Conservation (phyloP, 805 yeast species). For the Lipomyces yamadae region DNA sequence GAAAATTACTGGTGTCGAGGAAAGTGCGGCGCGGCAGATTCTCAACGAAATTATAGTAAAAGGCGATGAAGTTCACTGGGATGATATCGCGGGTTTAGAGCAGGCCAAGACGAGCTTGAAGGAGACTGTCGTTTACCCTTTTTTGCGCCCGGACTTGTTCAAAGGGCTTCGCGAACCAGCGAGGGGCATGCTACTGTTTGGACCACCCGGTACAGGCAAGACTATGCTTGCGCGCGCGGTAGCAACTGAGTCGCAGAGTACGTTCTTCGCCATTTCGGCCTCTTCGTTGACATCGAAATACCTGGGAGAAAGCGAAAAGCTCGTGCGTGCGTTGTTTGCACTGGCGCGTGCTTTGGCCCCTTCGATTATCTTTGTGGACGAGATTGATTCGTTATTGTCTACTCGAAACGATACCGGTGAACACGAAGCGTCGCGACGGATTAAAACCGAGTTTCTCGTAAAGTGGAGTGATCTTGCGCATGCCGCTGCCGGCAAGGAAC, state of each 20-base stretch:
- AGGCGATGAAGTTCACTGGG: slow-evolving; percentile 94
- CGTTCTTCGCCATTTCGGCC: slow-evolving; percentile 89
- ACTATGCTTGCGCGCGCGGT: slow-evolving; percentile 97
- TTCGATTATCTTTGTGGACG: slow-evolving; percentile 92
- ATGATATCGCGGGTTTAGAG: slow-evolving; percentile 90
- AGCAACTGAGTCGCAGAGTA: slow-evolving; percentile 91
- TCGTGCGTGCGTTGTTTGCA: slow-evolving; percentile 84
- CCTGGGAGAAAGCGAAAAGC: slow-evolving; percentile 90
- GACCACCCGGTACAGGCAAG: slow-evolving; percentile 99
- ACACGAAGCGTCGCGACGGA: slow-evolving; percentile 85
- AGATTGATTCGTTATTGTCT: slow-evolving; percentile 87
- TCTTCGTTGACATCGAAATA: slow-evolving; percentile 82
- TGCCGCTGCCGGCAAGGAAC: slow-evolving; percentile 77
- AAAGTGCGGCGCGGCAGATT: slow-evolving; percentile 77
- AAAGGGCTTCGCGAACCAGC: slow-evolving; percentile 92
- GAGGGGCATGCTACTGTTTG: slow-evolving; percentile 92
- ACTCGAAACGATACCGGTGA: slow-evolving; percentile 77
- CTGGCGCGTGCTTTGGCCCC: slow-evolving; percentile 88
- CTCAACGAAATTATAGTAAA: slow-evolving; percentile 84
- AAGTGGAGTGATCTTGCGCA: slow-evolving; percentile 94
- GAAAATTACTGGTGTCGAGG: slow-evolving; percentile 70
- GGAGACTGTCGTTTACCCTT: slow-evolving; percentile 96
- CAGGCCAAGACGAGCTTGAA: slow-evolving; percentile 86
- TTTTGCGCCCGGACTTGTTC: slow-evolving; percentile 89
- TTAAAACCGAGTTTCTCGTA: slow-evolving; percentile 88